Percentiles rank a stretch among this genome's conserved stretches.
Conservation (phyloP, 2,329 filamentous ascomycete species). For the Neocatenulostroma microsporum region DNA sequence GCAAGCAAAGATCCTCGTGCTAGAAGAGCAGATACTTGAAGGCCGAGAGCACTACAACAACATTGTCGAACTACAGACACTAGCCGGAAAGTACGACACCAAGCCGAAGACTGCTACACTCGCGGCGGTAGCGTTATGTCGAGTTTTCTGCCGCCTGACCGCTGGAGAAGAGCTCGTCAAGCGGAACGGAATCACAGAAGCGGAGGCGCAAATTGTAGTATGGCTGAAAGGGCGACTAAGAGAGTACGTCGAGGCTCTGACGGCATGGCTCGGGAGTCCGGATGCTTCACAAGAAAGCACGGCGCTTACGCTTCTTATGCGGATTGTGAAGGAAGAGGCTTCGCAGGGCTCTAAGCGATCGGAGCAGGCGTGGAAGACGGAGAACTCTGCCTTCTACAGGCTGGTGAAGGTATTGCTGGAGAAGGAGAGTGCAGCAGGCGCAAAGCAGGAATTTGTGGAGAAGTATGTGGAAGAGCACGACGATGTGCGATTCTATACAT, state of each 20-base stretch:
- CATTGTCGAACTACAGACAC: constrained; percentile 61
- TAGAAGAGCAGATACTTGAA: constrained; percentile 75
- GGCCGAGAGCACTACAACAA: constrained; percentile 91
- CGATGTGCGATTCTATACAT: constrained; percentile 77
- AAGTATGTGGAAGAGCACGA: constrained; percentile 74
- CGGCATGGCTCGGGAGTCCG: constrained; percentile 52
- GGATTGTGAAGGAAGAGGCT: constrained; percentile 69
- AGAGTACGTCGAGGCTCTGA: constrained; percentile 52
- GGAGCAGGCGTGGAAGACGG: constrained; percentile 63
- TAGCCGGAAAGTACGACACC: constrained; percentile 46
- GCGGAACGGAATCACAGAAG: constrained; percentile 59
- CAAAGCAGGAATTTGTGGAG: constrained; percentile 65
- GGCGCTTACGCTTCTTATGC: constrained; percentile 72
- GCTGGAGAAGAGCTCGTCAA: constrained; percentile 63
- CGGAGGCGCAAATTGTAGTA: constrained; percentile 63
- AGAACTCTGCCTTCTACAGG: constrained; percentile 50
- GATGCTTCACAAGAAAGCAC: constrained; percentile 58
- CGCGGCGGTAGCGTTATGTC: constrained; percentile 72
- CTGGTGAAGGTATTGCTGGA: constrained; percentile 58
- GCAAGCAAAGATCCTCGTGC: constrained; percentile 59
- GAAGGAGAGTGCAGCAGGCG: constrained; percentile 48
- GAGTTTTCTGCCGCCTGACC: constrained; percentile 75
- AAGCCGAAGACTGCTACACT: constrained; percentile 43
- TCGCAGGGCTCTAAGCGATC: constrained; percentile 41
- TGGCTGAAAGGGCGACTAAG: constrained; percentile 71